Conservation (phyloP, 2,329 filamentous ascomycete genomes). For the Cladophialophora immunda region DNA sequence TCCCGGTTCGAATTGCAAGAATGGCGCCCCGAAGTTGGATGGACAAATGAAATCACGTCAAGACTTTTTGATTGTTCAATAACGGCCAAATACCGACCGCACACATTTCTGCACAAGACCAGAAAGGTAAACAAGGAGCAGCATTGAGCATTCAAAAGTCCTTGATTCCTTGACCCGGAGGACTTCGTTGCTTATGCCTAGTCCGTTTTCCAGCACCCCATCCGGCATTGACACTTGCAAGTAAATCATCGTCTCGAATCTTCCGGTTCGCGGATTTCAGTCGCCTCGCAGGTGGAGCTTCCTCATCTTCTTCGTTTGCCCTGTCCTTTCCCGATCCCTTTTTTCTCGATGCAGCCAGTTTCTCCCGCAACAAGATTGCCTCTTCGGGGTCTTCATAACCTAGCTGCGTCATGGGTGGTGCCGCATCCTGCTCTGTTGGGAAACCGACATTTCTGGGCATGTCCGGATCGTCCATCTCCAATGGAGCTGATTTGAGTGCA, state of each 20-base stretch:
- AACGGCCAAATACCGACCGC: not conserved
- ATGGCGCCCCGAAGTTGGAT: not conserved
- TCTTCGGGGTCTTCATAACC: slow-evolving; percentile 60
- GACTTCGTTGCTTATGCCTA: slow-evolving; percentile 51
- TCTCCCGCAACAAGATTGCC: slow-evolving; percentile 63
- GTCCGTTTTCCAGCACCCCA: slow-evolving; percentile 38
- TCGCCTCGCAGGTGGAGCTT: slow-evolving; percentile 42
- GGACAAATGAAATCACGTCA: not conserved
- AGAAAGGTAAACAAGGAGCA: not conserved
- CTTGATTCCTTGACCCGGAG: slow-evolving; percentile 24
- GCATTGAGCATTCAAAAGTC: slow-evolving; percentile 25
- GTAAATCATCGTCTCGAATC: slow-evolving; percentile 37
- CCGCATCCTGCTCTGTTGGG: slow-evolving; percentile 47
- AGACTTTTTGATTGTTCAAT: not conserved
- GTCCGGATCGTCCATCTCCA: slow-evolving; percentile 45
- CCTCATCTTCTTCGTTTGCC: slow-evolving; percentile 38
- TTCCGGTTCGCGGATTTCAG: slow-evolving; percentile 27
- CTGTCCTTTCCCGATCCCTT: slow-evolving; percentile 48
- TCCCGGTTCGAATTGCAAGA: not conserved
- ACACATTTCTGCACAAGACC: not conserved
- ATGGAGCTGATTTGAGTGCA: slow-evolving; percentile 47
- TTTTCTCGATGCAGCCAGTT: slow-evolving; percentile 57
- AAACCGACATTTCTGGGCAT: slow-evolving; percentile 30
- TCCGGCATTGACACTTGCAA: slow-evolving; percentile 26
- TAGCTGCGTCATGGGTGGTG: slow-evolving; percentile 56